Conservation (phyloP, 306 rosid genomes). For the Sophora flavescens region DNA sequence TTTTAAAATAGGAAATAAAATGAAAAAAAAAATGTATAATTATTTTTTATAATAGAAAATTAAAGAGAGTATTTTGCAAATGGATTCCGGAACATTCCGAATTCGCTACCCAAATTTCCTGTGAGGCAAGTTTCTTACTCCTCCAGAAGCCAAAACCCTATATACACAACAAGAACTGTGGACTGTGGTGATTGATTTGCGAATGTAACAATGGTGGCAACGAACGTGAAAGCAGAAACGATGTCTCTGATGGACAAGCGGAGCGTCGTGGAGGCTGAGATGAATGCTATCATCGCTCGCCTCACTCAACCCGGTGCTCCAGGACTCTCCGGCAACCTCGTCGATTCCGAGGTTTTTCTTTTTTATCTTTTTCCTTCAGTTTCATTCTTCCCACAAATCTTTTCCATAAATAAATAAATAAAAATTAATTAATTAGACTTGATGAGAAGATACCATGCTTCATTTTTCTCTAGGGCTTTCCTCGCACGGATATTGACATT, state of each 20-base stretch:
- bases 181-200: too few species aligned
- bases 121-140: too few species aligned
- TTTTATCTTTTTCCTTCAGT: background rate
- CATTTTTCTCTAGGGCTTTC: conserved; percentile 69
- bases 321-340: conserved; percentile 79
- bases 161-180: too few species aligned
- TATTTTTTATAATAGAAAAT: too few species aligned
- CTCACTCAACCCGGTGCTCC: conserved; percentile 88
- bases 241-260: conserved; percentile 77
- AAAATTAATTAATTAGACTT: background rate
- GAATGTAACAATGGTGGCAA: conserved; percentile 65
- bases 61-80: too few species aligned
- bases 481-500: conserved; percentile 86
- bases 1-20: too few species aligned
- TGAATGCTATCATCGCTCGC: conserved; percentile 75
- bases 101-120: too few species aligned
- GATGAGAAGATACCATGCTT: background rate
- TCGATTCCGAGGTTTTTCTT: conserved; percentile 70
- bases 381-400: background rate
- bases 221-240: conserved; percentile 83
- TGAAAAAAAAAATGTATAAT: too few species aligned
- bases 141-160: too few species aligned
- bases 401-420: background rate
- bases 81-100: too few species aligned
- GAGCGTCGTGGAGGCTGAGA: conserved; percentile 69